Evolutionary conservation across 176 grass and related monocot species (phyloP).

Genomic region (Thinopyrum elongatum): DNA sequence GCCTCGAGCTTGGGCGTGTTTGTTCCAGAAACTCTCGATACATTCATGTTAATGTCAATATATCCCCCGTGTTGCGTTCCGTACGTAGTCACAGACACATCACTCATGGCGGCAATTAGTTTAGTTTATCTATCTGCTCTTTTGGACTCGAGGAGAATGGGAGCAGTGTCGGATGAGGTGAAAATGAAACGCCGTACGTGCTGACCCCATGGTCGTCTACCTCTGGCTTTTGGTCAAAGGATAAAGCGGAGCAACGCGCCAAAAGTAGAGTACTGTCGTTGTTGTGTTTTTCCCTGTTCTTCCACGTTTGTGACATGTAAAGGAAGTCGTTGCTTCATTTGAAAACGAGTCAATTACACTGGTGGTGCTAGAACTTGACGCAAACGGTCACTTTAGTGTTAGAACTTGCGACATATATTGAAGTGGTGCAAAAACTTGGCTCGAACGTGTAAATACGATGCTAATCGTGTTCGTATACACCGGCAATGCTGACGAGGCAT

Average conservation of each 20-base stretch:
- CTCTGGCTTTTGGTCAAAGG: neutral
- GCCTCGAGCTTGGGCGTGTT: neutral
- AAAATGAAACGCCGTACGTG: slow-evolving; percentile 17
- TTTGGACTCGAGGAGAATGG: neutral
- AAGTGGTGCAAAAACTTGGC: too few species aligned
- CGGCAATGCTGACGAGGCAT: too few species aligned
- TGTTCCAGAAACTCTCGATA: neutral
- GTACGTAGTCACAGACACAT: neutral
- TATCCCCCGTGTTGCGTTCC: neutral
- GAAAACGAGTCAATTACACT: neutral
- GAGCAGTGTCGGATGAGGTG: neutral
- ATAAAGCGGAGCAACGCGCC: neutral
- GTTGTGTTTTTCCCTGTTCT: neutral
- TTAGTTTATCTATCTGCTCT: neutral
- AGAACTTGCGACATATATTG: too few species aligned
- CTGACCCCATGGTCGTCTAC: slow-evolving; percentile 2
- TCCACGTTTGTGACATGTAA: slow-evolving; percentile 12
- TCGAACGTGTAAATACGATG: too few species aligned
- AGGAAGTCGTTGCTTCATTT: neutral
- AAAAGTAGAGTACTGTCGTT: neutral
- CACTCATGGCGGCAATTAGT: neutral
- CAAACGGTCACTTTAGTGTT: too few species aligned
- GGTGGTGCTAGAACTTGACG: too few species aligned
- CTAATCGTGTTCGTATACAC: too few species aligned
- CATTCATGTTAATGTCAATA: neutral